Conservation (phyloP, 768 basidiomycete species). For the Cyclocybe aegerita region DNA sequence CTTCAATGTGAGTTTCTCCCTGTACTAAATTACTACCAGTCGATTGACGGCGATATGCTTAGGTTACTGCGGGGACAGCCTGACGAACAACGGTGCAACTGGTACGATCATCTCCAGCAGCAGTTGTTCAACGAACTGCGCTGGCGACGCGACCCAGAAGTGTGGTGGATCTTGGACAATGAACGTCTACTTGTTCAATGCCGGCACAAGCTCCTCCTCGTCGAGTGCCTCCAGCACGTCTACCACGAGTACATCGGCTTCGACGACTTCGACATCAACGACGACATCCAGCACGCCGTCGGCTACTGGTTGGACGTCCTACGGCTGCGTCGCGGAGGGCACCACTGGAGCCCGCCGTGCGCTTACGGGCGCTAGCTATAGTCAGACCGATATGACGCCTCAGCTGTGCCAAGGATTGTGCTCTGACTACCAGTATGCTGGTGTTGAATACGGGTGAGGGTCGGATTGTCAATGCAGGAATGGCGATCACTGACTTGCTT, state of each 20-base stretch:
- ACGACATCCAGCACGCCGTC: constrained; percentile 12
- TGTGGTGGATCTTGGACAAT: constrained; percentile 16
- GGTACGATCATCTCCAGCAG: constrained; percentile 11
- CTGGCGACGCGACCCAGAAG: constrained; percentile 14
- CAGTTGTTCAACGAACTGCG: constrained; percentile 17
- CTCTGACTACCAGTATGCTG: constrained; percentile 28
- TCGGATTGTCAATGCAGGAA: background rate
- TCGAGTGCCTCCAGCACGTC: background rate
- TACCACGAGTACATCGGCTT: constrained; percentile 7
- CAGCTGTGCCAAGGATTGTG: constrained; percentile 29
- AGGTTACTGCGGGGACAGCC: constrained; percentile 25
- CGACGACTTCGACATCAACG: constrained; percentile 9
- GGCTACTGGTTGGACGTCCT: constrained; percentile 10
- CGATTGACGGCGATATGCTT: background rate
- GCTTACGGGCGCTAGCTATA: constrained; percentile 25
- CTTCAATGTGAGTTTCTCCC: background rate
- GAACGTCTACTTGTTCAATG: background rate
- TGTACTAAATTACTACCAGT: background rate
- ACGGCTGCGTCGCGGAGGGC: constrained; percentile 26
- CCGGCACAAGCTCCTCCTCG: background rate
- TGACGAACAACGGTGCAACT: constrained; percentile 24
- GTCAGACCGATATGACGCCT: constrained; percentile 29
- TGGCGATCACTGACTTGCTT: background rate
- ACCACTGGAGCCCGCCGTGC: constrained; percentile 31
- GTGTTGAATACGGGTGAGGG: constrained; percentile 31